These are phyloP conservation scores for Bifiguratus adelaidae DNA, from an alignment of 192 early-diverging fungal species.

Conservation along the genomic window DNA sequence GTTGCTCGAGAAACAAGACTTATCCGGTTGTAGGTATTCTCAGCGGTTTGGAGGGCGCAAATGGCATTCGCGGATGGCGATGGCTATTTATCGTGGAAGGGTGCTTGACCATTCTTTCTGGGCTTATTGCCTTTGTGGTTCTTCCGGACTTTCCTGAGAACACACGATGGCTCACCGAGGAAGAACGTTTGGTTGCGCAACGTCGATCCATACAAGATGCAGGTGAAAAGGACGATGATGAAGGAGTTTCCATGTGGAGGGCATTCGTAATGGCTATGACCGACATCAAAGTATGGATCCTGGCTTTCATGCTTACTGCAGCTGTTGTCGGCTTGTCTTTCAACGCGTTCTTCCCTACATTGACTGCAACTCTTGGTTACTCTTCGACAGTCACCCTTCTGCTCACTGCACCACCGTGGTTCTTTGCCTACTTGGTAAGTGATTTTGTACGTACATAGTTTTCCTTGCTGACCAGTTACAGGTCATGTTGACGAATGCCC, in stretches of 20 bases:
- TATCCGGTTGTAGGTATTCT: no score
- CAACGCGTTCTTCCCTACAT: no score
- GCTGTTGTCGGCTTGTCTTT: no score
- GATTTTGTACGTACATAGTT: no score
- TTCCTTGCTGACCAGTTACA: no score
- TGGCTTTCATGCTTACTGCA: constrained; percentile 12
- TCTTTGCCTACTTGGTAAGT: no score
- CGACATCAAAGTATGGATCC: constrained; percentile 21
- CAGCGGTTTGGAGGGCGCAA: constrained; percentile 34
- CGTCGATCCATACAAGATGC: constrained; percentile 19
- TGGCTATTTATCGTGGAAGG: constrained; percentile 53
- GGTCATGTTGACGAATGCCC: no score
- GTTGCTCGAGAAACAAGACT: no score
- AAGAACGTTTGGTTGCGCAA: constrained; percentile 32
- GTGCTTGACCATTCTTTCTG: constrained; percentile 30
- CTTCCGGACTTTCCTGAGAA: constrained; percentile 41
- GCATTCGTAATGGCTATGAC: constrained; percentile 15
- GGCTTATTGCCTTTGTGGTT: constrained; percentile 21
- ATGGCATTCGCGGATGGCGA: constrained; percentile 26
- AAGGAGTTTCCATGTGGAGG: constrained; percentile 8
- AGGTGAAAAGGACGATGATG: no score
- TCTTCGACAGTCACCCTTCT: no score
- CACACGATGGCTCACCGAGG: constrained; percentile 40
- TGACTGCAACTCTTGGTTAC: no score
- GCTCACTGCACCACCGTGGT: no score